Evolutionary conservation across 371 early-diverging fungal genomes (phyloP).

Genomic region (Sporodiniella umbellata): DNA sequence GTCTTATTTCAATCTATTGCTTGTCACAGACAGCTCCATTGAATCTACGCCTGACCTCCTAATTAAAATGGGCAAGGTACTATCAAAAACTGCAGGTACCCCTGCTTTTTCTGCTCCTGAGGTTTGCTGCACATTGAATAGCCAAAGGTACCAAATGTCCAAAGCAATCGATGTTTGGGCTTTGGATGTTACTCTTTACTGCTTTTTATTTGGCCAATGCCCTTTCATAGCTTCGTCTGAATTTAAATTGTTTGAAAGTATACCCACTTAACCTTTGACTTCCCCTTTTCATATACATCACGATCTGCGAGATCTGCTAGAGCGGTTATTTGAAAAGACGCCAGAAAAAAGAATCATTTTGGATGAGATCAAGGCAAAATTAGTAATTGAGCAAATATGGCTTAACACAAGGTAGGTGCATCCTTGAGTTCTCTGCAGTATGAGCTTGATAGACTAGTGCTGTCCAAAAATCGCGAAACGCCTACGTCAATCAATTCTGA

Average conservation of each 20-base stretch:
- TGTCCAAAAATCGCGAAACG: constrained; percentile 48
- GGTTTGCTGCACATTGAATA: constrained; percentile 72
- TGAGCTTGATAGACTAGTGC: constrained; percentile 65
- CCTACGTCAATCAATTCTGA: constrained; percentile 19
- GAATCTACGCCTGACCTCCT: constrained; percentile 13
- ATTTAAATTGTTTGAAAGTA: constrained; percentile 91
- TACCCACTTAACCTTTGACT: constrained; percentile 62
- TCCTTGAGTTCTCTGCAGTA: constrained; percentile 91
- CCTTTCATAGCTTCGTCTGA: constrained; percentile 98
- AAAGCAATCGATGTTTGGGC: constrained; percentile 98
- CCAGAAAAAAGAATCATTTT: constrained; percentile 80
- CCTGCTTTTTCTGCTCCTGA: constrained; percentile 99
- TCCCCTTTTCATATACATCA: constrained; percentile 31
- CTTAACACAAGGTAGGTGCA: no score
- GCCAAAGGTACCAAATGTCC: constrained; percentile 56
- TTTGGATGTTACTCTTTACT: constrained; percentile 98
- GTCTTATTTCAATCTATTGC: constrained; percentile 61
- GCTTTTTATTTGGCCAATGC: constrained; percentile 92
- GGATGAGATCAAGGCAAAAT: constrained; percentile 79
- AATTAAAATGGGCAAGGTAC: constrained; percentile 64
- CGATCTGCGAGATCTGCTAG: constrained; percentile 65
- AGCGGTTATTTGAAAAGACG: constrained; percentile 79
- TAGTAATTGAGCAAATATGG: no score
- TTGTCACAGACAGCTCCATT: constrained; percentile 25
- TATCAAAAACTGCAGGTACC: constrained; percentile 94